A percentile compares a stretch with the other conserved stretches of the same genome.
phyloP scores from a whole-genome alignment of 768 basidiomycete genomes.

The Kwoniella mangroviensis region DNA sequence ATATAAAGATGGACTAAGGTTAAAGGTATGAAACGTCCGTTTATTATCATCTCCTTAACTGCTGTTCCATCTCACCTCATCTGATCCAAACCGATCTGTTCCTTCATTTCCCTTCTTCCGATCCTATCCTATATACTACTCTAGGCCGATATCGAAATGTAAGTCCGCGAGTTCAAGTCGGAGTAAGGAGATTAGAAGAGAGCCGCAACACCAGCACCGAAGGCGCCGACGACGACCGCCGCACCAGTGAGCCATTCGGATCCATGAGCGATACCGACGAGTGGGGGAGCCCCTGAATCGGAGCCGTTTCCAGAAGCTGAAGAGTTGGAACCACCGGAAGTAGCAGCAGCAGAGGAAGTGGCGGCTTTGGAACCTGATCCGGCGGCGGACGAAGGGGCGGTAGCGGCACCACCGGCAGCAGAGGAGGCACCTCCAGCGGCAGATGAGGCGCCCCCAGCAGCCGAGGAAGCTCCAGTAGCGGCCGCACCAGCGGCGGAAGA shows the following conservation, averaged over 20 bases:
- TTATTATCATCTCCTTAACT: not conserved
- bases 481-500: not conserved
- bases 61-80: too few species aligned
- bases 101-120: too few species aligned
- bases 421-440: conserved; percentile 11
- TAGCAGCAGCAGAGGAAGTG: conserved; percentile 1
- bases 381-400: conserved; percentile 5
- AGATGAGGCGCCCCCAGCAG: conserved; percentile 7
- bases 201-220: conserved; percentile 25
- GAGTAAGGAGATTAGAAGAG: conserved; percentile 15
- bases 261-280: conserved; percentile 3
- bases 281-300: conserved; percentile 3
- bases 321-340: not conserved
- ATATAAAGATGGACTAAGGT: not conserved
- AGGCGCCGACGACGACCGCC: conserved; percentile 19
- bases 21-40: not conserved
- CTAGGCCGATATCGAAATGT: too few species aligned
- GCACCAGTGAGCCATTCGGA: conserved; percentile 16
- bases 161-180: not conserved
- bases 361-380: not conserved
- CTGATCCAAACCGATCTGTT: too few species aligned
- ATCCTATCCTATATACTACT: too few species aligned
- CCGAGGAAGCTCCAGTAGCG: conserved; percentile 9
- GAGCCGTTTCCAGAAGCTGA: conserved; percentile 9
- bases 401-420: not conserved